Evolutionary conservation across 2,329 filamentous ascomycete species (phyloP), one percentile per base, ranked within the genome.

Genomic region (Nemania abortiva): DNA sequence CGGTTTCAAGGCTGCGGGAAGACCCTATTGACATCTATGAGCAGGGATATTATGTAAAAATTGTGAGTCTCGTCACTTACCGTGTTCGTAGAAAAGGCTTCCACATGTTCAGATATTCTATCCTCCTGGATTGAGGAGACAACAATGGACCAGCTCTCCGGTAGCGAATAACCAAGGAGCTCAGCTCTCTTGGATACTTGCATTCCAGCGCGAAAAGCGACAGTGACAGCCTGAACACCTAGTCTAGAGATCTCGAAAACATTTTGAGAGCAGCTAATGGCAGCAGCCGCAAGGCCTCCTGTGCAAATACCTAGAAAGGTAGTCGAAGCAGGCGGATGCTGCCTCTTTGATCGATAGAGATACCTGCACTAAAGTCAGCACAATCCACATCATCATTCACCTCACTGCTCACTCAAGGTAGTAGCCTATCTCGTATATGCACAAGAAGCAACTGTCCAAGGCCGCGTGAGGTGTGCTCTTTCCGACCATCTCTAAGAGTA

Each of bases 181-280:
- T 15, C 15, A 47, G 42, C 42, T 47, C 42, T 47, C 18, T 20
- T 47, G 18, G 42, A 47, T 47, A 47, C 42, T 47, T 47, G 42
- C 42, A 47, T 47, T 15, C 42, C 42, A 47, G 15, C 18, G 42
- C 42, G 42, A 47, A 47, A 47, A n/a, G 42, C 42, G 11, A 47
- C 42, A n/a, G 42, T 47, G 42, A 47, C 15, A 47, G 42, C 15
- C 42, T 47, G 42, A 47, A 47, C 42, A 47, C 42, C 42, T 5
- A 47, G 42, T n/a, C 42, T 47, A n/a, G 42, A n/a, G 42, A 47
- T 47, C 42, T 47, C 42, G 42, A 47, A 47, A n/a, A 47, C 42
- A 47, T 47, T 47, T 47, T 47, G 42, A 47, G 42, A 47, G 15
- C 42, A 47, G 42, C 42, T 47, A 47, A 47, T 47, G 42, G 42